Evolutionary conservation across 2,329 filamentous ascomycete species (phyloP), one percentile per base, ranked within the genome.

Genomic region (Thelonectria blattea): DNA sequence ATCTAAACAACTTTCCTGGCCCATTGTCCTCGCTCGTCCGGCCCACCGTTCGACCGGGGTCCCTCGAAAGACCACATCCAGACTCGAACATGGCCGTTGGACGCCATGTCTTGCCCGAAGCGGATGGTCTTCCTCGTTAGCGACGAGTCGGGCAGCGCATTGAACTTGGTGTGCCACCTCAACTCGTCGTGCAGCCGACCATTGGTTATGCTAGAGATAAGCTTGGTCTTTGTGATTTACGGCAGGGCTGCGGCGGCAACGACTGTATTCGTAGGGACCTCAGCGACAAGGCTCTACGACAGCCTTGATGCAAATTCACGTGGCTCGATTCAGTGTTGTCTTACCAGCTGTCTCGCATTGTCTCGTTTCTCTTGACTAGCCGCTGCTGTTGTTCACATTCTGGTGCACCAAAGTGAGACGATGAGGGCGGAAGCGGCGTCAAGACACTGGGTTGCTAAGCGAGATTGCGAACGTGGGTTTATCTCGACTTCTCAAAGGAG

Each of bases 401-500:
- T 15, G 34, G 22, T 37, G 39, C n/a, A 15, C 22, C 18, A 39
- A 56, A 46, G 47, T 27, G 56, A 53, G 43, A 43, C 53, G 50
- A 24, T 15, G 37, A 49, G 43, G 57, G 57, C 47, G 42, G 54
- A 39, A 58, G 30, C 42, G 61, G 58, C 55, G 52, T 66, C 56
- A 52, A 41, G 53, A 63, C 48, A 50, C 39, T 15, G 9, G 50
- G 22, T 20, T 47, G 9, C 11, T 64, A 62, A 63, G 56, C 56
- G 52, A 63, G 57, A 63, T 60, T 63, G 53, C 52, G 15, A 15
- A 32, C 48, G 30, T 27, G 15, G 43, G 42, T 63, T 22, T 56
- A 54, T 56, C 34, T 45, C 17, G 12, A 45, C 42, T 20, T 22
- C 54, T 37, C 20, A 46, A 15, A 30, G n/a, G n/a, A 43, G 22